Conservation (phyloP, 2,329 filamentous ascomycete genomes). For the Thermomyces lanuginosus region DNA sequence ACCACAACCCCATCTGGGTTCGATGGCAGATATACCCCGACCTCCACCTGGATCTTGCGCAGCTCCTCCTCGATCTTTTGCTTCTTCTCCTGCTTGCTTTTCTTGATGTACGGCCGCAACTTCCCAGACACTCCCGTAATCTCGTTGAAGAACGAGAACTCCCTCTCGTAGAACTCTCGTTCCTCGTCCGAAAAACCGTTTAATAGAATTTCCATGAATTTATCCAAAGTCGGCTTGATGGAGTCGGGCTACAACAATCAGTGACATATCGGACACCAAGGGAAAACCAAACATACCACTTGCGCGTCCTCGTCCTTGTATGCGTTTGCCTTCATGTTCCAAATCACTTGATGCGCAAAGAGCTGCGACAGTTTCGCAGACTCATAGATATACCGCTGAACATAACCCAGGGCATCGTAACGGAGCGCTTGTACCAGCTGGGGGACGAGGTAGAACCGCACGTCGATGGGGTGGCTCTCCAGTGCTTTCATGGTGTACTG, state of each 20-base stretch:
- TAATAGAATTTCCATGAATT: conserved; percentile 72
- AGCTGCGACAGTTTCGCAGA: conserved; percentile 95
- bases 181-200: conserved; percentile 65
- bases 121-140: conserved; percentile 93
- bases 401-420: conserved; percentile 85
- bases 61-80: conserved; percentile 98
- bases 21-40: conserved; percentile 90
- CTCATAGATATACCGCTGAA: conserved; percentile 90
- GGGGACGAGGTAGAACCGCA: conserved; percentile 97
- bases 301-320: conserved; percentile 93
- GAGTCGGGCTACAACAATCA: conserved; percentile 50
- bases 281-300: conserved; percentile 44
- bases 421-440: conserved; percentile 92
- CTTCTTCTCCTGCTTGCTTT: conserved; percentile 89
- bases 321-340: conserved; percentile 99
- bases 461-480: conserved; percentile 86
- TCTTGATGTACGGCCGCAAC: conserved; percentile 81
- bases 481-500: conserved; percentile 94
- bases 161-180: conserved; percentile 73
- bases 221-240: conserved; percentile 84
- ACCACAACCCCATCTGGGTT: conserved; percentile 96
- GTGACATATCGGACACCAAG: conserved; percentile 5
- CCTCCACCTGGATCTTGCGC: conserved; percentile 89
- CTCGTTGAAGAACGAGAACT: conserved; percentile 97
- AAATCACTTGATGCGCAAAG: conserved; percentile 98